Evolutionary conservation across 352 stramenopile genomes (phyloP).

Genomic region (Phytophthora niederhauseri): DNA sequence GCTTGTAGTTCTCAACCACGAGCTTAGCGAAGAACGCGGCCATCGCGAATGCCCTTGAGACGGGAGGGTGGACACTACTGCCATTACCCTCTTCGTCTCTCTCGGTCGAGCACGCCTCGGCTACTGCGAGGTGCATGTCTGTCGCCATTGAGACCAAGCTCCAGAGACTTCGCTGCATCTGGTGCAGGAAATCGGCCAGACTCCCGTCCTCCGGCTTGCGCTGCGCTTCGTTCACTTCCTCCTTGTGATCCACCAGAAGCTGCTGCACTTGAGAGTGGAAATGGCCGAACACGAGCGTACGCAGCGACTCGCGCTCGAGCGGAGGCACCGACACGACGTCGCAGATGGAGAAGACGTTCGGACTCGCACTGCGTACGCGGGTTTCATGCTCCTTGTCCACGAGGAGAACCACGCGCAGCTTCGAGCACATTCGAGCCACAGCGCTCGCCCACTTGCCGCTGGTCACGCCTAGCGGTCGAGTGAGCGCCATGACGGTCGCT

Average conservation of each 20-base stretch:
- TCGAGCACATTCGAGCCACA: conserved; percentile 55
- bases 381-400: conserved; percentile 37
- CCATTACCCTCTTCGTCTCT: not conserved
- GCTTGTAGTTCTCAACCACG: conserved; percentile 21
- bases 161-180: conserved; percentile 50
- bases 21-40: conserved; percentile 31
- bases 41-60: conserved; percentile 23
- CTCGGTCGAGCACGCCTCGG: not conserved
- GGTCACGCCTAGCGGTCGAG: conserved; percentile 67
- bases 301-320: conserved; percentile 34
- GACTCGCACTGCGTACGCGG: conserved; percentile 9
- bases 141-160: conserved; percentile 36
- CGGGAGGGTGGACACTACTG: not conserved
- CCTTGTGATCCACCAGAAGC: conserved; percentile 8
- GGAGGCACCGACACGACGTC: conserved; percentile 36
- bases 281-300: conserved; percentile 46
- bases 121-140: conserved; percentile 38
- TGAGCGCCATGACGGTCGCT: conserved; percentile 78
- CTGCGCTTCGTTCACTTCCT: not conserved
- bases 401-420: conserved; percentile 54
- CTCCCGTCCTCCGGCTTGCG: conserved; percentile 8
- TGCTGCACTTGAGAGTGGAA: conserved; percentile 53
- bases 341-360: conserved; percentile 44
- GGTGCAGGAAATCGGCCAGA: conserved; percentile 37
- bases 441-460: conserved; percentile 76